Percentiles rank a stretch among this genome's conserved stretches.
Conservation (phyloP, 2,329 filamentous ascomycete species). For the Pseudopyricularia cyperi region DNA sequence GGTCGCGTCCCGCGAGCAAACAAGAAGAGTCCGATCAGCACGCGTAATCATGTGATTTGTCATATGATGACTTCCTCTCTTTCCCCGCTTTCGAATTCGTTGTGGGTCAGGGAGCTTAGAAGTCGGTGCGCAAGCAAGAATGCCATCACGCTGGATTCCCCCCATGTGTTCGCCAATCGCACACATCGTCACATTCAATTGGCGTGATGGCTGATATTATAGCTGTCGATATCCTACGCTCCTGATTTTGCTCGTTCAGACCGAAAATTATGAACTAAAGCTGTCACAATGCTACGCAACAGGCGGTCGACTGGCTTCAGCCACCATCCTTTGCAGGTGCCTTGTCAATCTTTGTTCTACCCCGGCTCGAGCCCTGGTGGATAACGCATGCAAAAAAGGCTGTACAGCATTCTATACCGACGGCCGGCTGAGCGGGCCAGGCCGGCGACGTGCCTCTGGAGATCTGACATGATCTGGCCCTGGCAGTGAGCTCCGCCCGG, state of each 20-base stretch:
- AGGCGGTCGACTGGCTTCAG: no score
- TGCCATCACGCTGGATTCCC: neutral
- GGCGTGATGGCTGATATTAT: neutral
- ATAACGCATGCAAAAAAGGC: neutral
- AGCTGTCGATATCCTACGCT: no score
- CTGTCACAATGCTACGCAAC: no score
- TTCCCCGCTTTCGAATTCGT: no score
- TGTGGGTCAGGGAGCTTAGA: no score
- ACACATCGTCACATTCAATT: neutral
- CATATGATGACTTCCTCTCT: no score
- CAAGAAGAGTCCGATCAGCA: neutral
- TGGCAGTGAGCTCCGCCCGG: neutral
- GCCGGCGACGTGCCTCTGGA: neutral
- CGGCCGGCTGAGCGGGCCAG: neutral
- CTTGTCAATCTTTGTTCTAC: neutral
- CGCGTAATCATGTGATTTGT: no score
- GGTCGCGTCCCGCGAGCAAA: neutral
- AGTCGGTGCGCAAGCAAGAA: neutral
- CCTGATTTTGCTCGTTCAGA: no score
- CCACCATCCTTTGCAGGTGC: neutral
- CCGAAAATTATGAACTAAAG: no score
- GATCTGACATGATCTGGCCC: neutral
- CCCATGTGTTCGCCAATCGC: neutral
- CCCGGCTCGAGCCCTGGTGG: neutral
- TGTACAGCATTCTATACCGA: neutral